These are phyloP conservation scores for Oehlia diaphana DNA, from an alignment of 192 early-diverging fungal species.

Conservation along the genomic window DNA sequence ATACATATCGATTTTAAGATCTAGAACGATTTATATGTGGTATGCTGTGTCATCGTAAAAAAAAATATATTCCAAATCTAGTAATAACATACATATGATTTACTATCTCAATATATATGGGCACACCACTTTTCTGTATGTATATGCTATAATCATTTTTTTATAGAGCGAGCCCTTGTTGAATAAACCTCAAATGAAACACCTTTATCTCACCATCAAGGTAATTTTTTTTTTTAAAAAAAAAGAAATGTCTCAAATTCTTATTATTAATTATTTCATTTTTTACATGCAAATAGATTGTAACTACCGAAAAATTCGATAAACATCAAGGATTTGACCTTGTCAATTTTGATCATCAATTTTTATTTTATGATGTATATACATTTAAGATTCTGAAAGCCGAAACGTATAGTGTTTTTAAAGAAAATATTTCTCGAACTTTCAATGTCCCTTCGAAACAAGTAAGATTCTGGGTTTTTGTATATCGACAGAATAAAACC, in stretches of 20 bases:
- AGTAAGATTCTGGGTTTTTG: conserved; percentile 84
- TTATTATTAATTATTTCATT: background rate
- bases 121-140: too few relatives aligned
- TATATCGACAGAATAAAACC: conserved; percentile 90
- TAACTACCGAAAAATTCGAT: conserved; percentile 67
- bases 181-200: too few relatives aligned
- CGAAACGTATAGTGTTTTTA: conserved; percentile 54
- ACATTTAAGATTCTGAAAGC: conserved; percentile 56
- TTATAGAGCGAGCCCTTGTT: too few relatives aligned
- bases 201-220: conserved; percentile 55
- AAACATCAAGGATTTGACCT: conserved; percentile 87
- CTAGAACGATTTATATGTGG: too few relatives aligned
- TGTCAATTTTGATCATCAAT: conserved; percentile 61
- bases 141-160: too few relatives aligned
- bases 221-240: conserved; percentile 33
- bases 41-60: too few relatives aligned
- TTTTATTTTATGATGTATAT: conserved; percentile 33
- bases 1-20: too few relatives aligned
- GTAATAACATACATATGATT: too few relatives aligned
- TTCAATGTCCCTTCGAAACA: conserved; percentile 49
- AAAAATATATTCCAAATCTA: too few relatives aligned
- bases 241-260: too few relatives aligned
- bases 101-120: too few relatives aligned
- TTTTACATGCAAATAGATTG: conserved; percentile 40
- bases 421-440: conserved; percentile 49